Conservation (phyloP, 352 stramenopile genomes). For the Phytophthora multivora region DNA sequence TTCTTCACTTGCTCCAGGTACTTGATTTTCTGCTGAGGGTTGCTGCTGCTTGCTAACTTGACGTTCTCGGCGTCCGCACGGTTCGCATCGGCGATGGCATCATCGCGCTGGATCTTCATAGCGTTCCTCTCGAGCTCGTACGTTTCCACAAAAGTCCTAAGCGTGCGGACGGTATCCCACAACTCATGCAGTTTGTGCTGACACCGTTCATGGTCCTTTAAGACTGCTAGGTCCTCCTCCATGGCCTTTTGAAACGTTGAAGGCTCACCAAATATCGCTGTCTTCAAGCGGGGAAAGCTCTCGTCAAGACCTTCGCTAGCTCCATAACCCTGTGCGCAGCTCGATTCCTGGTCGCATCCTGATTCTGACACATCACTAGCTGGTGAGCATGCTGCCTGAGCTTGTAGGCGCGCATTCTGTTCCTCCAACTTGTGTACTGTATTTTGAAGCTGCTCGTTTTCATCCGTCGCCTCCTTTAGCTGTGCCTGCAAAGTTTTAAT, state of each 20-base stretch:
- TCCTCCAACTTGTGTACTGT: slow-evolving; percentile 24
- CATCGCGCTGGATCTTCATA: slow-evolving; percentile 57
- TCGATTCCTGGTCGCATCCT: slow-evolving; percentile 5
- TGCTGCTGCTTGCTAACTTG: slow-evolving; percentile 60
- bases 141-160: slow-evolving; percentile 66
- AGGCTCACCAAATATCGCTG: slow-evolving; percentile 24
- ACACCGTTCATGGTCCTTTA: slow-evolving; percentile 56
- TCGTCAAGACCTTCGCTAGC: slow-evolving; percentile 8
- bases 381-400: slow-evolving; percentile 4
- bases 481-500: slow-evolving; percentile 25
- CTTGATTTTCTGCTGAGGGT: slow-evolving; percentile 75
- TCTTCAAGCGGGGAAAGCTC: slow-evolving; percentile 14
- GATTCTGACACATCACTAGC: neutral
- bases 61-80: slow-evolving; percentile 62
- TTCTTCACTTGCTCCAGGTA: slow-evolving; percentile 75
- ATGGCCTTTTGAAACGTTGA: slow-evolving; percentile 36
- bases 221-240: slow-evolving; percentile 25
- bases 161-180: slow-evolving; percentile 64
- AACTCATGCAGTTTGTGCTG: slow-evolving; percentile 74
- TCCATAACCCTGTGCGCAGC: neutral
- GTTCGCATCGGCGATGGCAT: slow-evolving; percentile 58
- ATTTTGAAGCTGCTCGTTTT: slow-evolving; percentile 31
- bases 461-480: slow-evolving; percentile 21
- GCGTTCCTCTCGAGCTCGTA: slow-evolving; percentile 58
- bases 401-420: slow-evolving; percentile 20